Base-by-base conservation (phyloP, 345 rosid genomes). In the Hibiscus syriacus region DNA sequence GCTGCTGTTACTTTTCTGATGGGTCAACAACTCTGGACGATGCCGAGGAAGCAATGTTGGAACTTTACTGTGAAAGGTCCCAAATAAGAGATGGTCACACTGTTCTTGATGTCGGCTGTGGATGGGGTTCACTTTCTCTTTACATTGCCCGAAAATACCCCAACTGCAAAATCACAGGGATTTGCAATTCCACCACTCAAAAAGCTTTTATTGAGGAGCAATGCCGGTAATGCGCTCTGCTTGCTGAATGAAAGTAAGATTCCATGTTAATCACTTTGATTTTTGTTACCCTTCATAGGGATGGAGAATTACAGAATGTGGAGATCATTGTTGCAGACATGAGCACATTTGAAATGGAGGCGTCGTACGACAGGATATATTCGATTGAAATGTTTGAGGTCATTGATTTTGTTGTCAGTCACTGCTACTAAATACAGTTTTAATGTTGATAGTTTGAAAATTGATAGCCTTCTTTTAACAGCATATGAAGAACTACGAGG, bases 311-410 rank as follows among this genome's bases (percentile, higher is more conserved):
- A 79, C 74, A 81, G 63, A 93, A 90, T 78, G 64, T 90, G 39
- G 94, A 90, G 78, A 83, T 90, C 10, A 81, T 84, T 27, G 92
- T 36, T 75, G 92, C 92, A 12, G 97, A 90, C 73, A 86, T 90
- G 36, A 84, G 92, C 77, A 83, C 89, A 13, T 82, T 80, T 39
- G 93, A 92, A 80, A 92, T 84, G 87, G 86, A 87, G 23, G 96
- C 76, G 7, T 34, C 38, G 11, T 90, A 78, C 13, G 93, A 90
- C 57, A 79, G 93, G 54, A 70, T 90, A 71, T 82, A 74, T 73
- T 92, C 96, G 53, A 90, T 92, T 3, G 96, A 78, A 77, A 92
- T 90, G 97, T 90, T 92, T 55, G 97, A 92, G 92, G 98, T 90
- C 7, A 57, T 48, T 48, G 39, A 36, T 59, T 56, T 38, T 34